Evolutionary conservation across 2,329 filamentous ascomycete species (phyloP), one percentile per base, ranked within the genome.

Genomic region (Aspergillus brunneoviolaceus): DNA sequence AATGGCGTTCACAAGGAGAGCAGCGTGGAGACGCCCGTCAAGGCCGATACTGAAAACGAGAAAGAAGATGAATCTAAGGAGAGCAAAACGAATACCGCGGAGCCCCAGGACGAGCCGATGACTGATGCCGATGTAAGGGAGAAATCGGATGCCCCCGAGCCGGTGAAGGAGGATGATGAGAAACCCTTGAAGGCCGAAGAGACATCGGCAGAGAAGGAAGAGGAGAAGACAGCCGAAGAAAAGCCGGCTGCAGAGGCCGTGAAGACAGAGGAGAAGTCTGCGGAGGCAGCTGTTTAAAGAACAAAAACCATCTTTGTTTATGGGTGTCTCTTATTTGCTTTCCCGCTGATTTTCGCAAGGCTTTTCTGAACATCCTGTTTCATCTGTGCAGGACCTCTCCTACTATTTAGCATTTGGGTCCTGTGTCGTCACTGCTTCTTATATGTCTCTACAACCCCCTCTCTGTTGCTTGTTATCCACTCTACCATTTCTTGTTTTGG

Each of bases 1-100:
- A 80, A 80, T 49, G 78, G 78, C 21, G 69, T 76, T 42, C 67
- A 74, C 55, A 77, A 78, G 62, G 74, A 76, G 45, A 71, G 73
- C 5, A 72, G 71, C 29, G 66, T 67, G 2, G 71, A 69, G 12
- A 70, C 72, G 9, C 69, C 75, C 35, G 67, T 67, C 14, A 72
- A 71, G 63, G 55, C 65, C 9, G 73, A 74, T 48, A 67, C 65
- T 12, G 70, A 72, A 53, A 69, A 70, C 23, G 72, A 76, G 60
- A 75, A 75, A 53, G 71, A 73, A 33, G 61, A 68, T 6, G 73
- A 77, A 51, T 67, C 65, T 48, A 75, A 74, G 60, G 53, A 62
- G 11, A 59, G 55, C 45, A 67, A 79, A 66, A 73, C 73, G 51
- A 71, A 77, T 63, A 69, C 65, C 21, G 67, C 73, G 31, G 70